phyloP scores from a whole-genome alignment of 331 rosid species.

The Cydonia oblonga region DNA sequence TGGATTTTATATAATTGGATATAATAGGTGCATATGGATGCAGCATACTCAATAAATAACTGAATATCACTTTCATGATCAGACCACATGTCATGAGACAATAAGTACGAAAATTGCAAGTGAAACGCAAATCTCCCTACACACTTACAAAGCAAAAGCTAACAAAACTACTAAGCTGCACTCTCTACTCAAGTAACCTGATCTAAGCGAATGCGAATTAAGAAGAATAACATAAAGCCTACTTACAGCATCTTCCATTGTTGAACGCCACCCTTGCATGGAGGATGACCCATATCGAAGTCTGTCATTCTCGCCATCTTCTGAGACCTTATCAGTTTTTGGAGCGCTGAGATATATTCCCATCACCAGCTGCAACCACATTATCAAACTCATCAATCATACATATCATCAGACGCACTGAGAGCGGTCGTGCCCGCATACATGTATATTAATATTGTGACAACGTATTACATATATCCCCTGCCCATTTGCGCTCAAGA shows the following conservation, averaged over 20 bases:
- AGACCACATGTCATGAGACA: too few relatives aligned
- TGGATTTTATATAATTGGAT: too few relatives aligned
- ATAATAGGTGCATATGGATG: too few relatives aligned
- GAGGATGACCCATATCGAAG: slow-evolving; percentile 77
- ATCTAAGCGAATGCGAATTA: background rate
- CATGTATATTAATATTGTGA: too few relatives aligned
- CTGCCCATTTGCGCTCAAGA: background rate
- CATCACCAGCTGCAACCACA: slow-evolving; percentile 35
- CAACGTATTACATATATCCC: background rate
- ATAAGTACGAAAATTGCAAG: background rate
- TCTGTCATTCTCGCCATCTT: slow-evolving; percentile 64
- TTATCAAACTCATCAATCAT: background rate
- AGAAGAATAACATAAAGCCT: background rate
- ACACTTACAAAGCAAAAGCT: too few relatives aligned
- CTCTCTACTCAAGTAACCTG: background rate
- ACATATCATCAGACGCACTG: too few relatives aligned
- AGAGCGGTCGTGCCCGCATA: too few relatives aligned
- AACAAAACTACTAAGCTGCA: too few relatives aligned
- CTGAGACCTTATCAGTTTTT: slow-evolving; percentile 85
- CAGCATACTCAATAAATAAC: too few relatives aligned
- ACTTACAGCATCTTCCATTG: slow-evolving; percentile 94
- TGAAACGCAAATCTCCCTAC: background rate
- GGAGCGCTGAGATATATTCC: slow-evolving; percentile 89
- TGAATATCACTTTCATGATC: background rate
- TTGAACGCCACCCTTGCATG: slow-evolving; percentile 97